Conservation (phyloP, 192 early-diverging fungal genomes). For the Obelidium mucronatum region DNA sequence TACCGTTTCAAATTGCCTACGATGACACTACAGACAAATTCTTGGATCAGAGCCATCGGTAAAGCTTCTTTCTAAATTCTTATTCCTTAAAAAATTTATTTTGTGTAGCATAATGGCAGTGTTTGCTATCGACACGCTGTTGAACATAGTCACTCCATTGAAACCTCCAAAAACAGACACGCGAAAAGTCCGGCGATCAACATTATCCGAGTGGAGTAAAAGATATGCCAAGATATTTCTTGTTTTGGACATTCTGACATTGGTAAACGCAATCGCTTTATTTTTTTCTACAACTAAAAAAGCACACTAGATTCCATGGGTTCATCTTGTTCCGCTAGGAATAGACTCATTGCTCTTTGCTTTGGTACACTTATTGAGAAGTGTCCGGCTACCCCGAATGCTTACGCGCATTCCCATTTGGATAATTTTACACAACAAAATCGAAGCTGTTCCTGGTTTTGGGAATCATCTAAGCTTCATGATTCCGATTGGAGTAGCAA, state of each 20-base stretch:
- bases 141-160: not conserved
- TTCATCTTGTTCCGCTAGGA: not conserved
- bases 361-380: not conserved
- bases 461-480: conserved; percentile 23
- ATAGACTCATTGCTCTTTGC: not conserved
- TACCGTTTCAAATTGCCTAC: conserved; percentile 18
- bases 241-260: not conserved
- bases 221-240: not conserved
- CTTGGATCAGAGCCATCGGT: no score
- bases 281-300: not conserved
- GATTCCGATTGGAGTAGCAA: conserved; percentile 1
- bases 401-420: conserved; percentile 9
- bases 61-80: no score
- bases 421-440: not conserved
- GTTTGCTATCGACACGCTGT: not conserved
- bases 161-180: conserved; percentile 1
- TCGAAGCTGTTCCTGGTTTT: conserved; percentile 15
- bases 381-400: conserved; percentile 14
- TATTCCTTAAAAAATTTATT: no score
- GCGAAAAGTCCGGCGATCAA: not conserved
- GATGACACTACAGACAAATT: conserved; percentile 1
- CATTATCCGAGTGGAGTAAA: not conserved
- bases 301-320: conserved; percentile 11
- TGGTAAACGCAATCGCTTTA: not conserved
- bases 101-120: not conserved